phyloP scores from a whole-genome alignment of 208 protist genomes.

The Leishmania turanica region DNA sequence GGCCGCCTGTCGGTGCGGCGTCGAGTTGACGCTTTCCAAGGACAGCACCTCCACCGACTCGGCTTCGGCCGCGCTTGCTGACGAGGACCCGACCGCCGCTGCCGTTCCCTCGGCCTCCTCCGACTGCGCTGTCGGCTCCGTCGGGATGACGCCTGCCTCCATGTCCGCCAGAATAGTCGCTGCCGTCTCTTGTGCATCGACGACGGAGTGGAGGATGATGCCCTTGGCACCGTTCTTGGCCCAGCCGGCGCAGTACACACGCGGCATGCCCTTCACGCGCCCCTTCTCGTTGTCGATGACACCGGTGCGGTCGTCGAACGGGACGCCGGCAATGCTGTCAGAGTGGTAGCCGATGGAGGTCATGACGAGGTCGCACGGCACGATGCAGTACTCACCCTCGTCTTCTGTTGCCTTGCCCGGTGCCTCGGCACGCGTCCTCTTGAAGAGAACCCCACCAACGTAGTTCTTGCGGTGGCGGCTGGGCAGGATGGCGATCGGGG shows the following conservation, averaged over 20 bases:
- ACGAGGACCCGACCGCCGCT: background rate
- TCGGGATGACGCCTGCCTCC: constrained; percentile 44
- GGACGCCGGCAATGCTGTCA: constrained; percentile 58
- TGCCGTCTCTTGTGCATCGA: constrained; percentile 82
- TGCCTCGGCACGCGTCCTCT: constrained; percentile 13
- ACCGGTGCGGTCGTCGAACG: constrained; percentile 71
- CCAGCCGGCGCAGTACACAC: constrained; percentile 93
- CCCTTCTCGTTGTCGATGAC: constrained; percentile 73
- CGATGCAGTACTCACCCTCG: constrained; percentile 42
- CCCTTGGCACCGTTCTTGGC: constrained; percentile 91
- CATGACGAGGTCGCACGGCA: constrained; percentile 89
- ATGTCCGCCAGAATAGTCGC: constrained; percentile 67
- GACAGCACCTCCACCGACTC: background rate
- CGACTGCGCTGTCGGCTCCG: constrained; percentile 14
- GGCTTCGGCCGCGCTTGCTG: background rate
- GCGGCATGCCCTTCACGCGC: constrained; percentile 66
- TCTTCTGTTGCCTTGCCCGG: background rate
- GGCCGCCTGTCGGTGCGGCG: background rate
- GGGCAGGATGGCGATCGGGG: constrained; percentile 70
- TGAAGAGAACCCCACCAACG: constrained; percentile 80
- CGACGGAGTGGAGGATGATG: constrained; percentile 84
- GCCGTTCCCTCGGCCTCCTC: constrained; percentile 16
- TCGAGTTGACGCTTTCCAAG: background rate
- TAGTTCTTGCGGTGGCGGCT: constrained; percentile 40
- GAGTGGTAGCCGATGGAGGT: constrained; percentile 82